Percentiles rank a stretch among this genome's conserved stretches.
These are phyloP conservation scores for Akanthomyces muscarius DNA, from an alignment of 2,329 filamentous ascomycete genomes.

Conservation along the genomic window DNA sequence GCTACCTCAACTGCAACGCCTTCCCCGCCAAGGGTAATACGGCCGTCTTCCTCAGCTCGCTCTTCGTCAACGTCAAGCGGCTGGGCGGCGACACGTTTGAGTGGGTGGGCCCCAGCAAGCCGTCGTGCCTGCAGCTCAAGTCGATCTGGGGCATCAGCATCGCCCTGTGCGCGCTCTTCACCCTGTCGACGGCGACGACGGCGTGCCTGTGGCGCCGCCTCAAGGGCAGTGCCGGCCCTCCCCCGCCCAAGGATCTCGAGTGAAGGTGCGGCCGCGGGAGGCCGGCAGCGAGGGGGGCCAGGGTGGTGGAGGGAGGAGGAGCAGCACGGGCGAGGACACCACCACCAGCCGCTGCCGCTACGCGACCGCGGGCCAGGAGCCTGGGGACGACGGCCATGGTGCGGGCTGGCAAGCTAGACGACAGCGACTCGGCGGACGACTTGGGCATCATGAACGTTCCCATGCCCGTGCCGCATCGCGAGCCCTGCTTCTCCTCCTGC, in stretches of 20 bases:
- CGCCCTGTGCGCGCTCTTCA: conserved; percentile 68
- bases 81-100: conserved; percentile 33
- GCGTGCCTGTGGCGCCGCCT: conserved; percentile 60
- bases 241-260: conserved; percentile 45
- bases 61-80: conserved; percentile 38
- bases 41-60: conserved; percentile 42
- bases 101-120: conserved; percentile 49
- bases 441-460: conserved; percentile 26
- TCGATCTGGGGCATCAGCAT: conserved; percentile 83
- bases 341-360: background rate
- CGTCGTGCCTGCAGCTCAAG: conserved; percentile 80
- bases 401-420: conserved; percentile 31
- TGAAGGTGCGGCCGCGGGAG: conserved; percentile 47
- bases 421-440: conserved; percentile 26
- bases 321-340: background rate
- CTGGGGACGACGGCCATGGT: conserved; percentile 37
- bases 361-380: conserved; percentile 26
- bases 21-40: conserved; percentile 41
- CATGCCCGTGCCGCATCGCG: conserved; percentile 17
- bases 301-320: background rate
- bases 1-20: conserved; percentile 66
- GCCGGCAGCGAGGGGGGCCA: conserved; percentile 20
- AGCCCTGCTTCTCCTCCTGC: conserved; percentile 25
- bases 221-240: conserved; percentile 33
- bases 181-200: conserved; percentile 56